Evolutionary conservation across 176 grass and related monocot species (phyloP).

Genomic region (Chrysopogon serrulatus): DNA sequence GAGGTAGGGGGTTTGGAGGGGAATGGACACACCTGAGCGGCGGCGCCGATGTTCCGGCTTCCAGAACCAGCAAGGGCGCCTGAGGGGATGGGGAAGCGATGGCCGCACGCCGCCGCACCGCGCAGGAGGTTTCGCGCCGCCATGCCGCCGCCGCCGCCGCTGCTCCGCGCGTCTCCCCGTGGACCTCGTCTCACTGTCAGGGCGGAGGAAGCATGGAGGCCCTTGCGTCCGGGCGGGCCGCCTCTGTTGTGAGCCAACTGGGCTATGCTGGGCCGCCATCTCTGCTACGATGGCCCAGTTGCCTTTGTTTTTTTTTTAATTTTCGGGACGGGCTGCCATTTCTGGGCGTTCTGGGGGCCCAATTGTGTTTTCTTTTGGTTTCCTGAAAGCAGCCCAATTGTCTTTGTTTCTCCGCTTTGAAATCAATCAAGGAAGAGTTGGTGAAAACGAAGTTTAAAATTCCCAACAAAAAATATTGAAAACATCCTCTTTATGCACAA

Average conservation of each 20-base stretch:
- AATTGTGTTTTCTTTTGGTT: not conserved
- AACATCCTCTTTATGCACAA: conserved; percentile 33
- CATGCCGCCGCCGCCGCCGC: not conserved
- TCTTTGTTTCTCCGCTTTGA: not conserved
- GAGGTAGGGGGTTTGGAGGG: not conserved
- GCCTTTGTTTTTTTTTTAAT: no score
- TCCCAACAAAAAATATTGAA: not conserved
- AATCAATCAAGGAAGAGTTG: not conserved
- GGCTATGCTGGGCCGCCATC: not conserved
- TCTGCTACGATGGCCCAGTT: not conserved
- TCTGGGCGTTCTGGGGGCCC: no score
- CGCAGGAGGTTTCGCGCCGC: not conserved
- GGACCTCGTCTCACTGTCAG: not conserved
- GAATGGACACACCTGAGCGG: not conserved
- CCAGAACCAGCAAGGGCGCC: not conserved
- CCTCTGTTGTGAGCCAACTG: not conserved
- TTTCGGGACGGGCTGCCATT: no score
- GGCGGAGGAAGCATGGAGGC: not conserved
- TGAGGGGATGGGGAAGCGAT: not conserved
- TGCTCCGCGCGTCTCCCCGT: not conserved
- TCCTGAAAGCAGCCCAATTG: not conserved
- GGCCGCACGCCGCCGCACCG: not conserved
- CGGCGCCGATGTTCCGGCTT: not conserved
- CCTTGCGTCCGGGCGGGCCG: no score
- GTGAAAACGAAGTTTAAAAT: not conserved